phyloP scores from a whole-genome alignment of 352 stramenopile species.

The Phytophthora chlamydospora region DNA sequence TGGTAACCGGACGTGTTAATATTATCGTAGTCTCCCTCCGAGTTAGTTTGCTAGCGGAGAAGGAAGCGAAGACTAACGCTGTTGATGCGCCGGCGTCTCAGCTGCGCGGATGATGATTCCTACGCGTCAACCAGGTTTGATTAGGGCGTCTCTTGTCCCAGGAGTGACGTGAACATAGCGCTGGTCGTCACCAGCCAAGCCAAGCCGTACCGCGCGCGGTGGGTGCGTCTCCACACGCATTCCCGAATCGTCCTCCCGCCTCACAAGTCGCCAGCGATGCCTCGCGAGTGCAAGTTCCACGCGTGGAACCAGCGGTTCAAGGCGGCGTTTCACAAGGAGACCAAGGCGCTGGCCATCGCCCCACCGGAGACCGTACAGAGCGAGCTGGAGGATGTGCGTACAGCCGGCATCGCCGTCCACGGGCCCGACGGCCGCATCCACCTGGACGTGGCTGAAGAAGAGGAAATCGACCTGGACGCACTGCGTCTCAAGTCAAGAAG shows the following conservation, averaged over 20 bases:
- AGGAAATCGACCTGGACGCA: slow-evolving; percentile 37
- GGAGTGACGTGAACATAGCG: too few species aligned
- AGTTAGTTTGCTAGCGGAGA: too few species aligned
- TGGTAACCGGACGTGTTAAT: too few species aligned
- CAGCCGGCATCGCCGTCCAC: slow-evolving; percentile 36
- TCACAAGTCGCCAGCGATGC: slow-evolving; percentile 13
- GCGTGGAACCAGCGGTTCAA: slow-evolving; percentile 37
- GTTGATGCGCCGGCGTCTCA: too few species aligned
- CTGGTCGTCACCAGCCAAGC: too few species aligned
- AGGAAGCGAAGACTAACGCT: too few species aligned
- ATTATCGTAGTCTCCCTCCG: too few species aligned
- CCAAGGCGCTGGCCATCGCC: slow-evolving; percentile 5
- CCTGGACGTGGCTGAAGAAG: slow-evolving; percentile 35
- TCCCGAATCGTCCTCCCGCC: neutral
- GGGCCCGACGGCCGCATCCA: slow-evolving; percentile 32
- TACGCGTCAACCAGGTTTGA: too few species aligned
- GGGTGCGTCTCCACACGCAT: too few species aligned
- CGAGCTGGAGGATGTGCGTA: slow-evolving; percentile 26
- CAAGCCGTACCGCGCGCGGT: too few species aligned
- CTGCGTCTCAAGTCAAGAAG: slow-evolving; percentile 16
- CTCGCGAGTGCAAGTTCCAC: slow-evolving; percentile 35
- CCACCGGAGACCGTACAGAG: slow-evolving; percentile 4
- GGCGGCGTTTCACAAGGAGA: slow-evolving; percentile 23
- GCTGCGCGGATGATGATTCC: too few species aligned
- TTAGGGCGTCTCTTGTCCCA: neutral